Evolutionary conservation across 257 asterid species (phyloP).

Genomic region (Petunia secreta): DNA sequence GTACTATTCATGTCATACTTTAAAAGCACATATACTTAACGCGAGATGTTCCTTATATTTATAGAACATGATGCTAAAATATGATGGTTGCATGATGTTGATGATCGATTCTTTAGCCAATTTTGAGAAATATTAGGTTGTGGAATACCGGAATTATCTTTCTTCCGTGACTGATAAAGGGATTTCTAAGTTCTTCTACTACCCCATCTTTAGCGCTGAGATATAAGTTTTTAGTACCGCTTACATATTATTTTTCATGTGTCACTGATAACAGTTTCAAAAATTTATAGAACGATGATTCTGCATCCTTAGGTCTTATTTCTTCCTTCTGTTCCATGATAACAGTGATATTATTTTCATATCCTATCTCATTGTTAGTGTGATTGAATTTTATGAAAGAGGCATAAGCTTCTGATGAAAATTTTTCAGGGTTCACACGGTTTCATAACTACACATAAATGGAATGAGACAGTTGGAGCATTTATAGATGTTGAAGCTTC

Average conservation of each 20-base stretch:
- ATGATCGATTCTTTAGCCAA: neutral
- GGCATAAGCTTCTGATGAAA: neutral
- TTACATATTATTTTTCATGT: neutral
- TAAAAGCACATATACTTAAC: neutral
- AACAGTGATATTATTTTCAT: neutral
- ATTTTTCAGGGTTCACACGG: constrained; percentile 92
- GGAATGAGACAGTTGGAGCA: constrained; percentile 93
- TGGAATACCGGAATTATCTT: neutral
- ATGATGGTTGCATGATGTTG: constrained; percentile 10
- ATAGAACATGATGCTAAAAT: neutral
- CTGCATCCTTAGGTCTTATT: neutral
- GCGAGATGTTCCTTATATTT: neutral
- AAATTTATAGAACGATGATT: neutral
- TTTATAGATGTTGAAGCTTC: constrained; percentile 87
- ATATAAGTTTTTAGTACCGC: neutral
- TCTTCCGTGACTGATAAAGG: neutral
- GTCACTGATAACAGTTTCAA: neutral
- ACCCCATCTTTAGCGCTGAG: constrained; percentile 14
- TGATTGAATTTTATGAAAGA: too few relatives aligned
- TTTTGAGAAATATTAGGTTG: neutral
- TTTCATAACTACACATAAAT: constrained; percentile 89
- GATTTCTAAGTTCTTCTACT: neutral
- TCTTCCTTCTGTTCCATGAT: constrained; percentile 21
- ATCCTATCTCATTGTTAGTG: constrained; percentile 10
- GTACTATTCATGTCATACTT: constrained; percentile 14